phyloP scores from a whole-genome alignment of 2,329 filamentous ascomycete genomes.

The Fusarium azukiicola region DNA sequence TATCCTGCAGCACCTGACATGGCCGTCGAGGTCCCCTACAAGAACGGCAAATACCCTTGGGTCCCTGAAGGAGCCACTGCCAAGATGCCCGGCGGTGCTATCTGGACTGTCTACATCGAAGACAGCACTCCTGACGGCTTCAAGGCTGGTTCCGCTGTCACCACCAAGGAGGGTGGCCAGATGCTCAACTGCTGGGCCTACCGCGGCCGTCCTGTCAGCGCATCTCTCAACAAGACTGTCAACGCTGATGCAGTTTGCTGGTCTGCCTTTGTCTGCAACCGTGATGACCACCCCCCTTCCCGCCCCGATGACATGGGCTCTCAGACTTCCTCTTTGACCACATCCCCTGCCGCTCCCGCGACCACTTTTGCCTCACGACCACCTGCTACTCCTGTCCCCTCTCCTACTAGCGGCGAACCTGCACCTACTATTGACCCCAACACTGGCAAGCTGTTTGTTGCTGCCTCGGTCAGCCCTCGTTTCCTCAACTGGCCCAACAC shows the following conservation, averaged over 20 bases:
- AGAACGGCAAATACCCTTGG: constrained; percentile 65
- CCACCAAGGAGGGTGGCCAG: constrained; percentile 63
- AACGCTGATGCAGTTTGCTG: constrained; percentile 63
- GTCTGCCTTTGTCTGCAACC: constrained; percentile 67
- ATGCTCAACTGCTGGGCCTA: constrained; percentile 67
- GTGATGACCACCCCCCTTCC: constrained; percentile 58
- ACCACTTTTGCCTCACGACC: constrained; percentile 59
- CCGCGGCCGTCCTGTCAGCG: constrained; percentile 64
- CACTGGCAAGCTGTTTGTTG: constrained; percentile 57
- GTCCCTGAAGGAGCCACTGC: constrained; percentile 62
- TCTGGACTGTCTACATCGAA: constrained; percentile 67
- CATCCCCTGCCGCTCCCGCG: constrained; percentile 57
- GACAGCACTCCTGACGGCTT: constrained; percentile 65
- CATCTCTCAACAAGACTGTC: constrained; percentile 63
- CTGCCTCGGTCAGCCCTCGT: constrained; percentile 60
- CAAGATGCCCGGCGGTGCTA: constrained; percentile 62
- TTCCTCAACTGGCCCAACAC: constrained; percentile 65
- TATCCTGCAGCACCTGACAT: constrained; percentile 63
- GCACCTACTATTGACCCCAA: constrained; percentile 56
- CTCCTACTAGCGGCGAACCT: constrained; percentile 53
- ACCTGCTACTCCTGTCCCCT: constrained; percentile 51
- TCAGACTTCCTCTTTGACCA: constrained; percentile 60
- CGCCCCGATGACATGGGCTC: constrained; percentile 61
- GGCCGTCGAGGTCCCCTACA: constrained; percentile 64
- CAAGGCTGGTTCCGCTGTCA: constrained; percentile 64